Evolutionary conservation across 768 basidiomycete species (phyloP).

Genomic region (Pleurotus cornucopiae): DNA sequence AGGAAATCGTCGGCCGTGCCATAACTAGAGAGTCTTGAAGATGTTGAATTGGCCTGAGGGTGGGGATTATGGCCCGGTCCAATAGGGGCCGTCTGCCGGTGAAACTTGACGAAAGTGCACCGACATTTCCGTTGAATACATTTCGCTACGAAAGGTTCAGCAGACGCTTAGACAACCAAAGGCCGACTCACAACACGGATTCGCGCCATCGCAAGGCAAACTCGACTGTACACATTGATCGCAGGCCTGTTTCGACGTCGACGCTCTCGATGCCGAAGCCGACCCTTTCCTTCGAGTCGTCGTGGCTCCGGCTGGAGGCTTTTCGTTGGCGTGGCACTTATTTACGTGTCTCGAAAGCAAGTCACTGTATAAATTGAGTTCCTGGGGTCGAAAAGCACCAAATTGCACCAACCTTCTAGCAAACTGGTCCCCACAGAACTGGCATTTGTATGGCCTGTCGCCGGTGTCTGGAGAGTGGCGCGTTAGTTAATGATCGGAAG

Average conservation of each 20-base stretch:
- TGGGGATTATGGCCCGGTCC: slow-evolving; percentile 63
- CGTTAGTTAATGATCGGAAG: slow-evolving; percentile 8
- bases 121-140: slow-evolving; percentile 66
- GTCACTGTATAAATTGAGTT: slow-evolving; percentile 44
- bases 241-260: slow-evolving; percentile 79
- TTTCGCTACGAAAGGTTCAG: slow-evolving; percentile 48
- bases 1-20: slow-evolving; percentile 37
- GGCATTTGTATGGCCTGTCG: slow-evolving; percentile 86
- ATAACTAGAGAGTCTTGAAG: slow-evolving; percentile 24
- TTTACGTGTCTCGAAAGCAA: slow-evolving; percentile 83
- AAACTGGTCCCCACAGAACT: slow-evolving; percentile 86
- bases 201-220: slow-evolving; percentile 74
- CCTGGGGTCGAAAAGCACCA: slow-evolving; percentile 7
- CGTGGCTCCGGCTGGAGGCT: slow-evolving; percentile 36
- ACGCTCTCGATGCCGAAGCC: slow-evolving; percentile 63
- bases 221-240: slow-evolving; percentile 79
- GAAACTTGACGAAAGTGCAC: slow-evolving; percentile 81
- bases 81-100: slow-evolving; percentile 74
- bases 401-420: slow-evolving; percentile 60
- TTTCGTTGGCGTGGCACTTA: slow-evolving; percentile 83
- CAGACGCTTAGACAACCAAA: slow-evolving; percentile 9
- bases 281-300: slow-evolving; percentile 61
- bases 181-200: slow-evolving; percentile 63
- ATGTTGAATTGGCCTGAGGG: slow-evolving; percentile 21
- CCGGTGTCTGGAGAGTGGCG: slow-evolving; percentile 61